Base-by-base conservation (phyloP, 2,329 filamentous ascomycete species). In the Pyrenophora seminiperda region DNA sequence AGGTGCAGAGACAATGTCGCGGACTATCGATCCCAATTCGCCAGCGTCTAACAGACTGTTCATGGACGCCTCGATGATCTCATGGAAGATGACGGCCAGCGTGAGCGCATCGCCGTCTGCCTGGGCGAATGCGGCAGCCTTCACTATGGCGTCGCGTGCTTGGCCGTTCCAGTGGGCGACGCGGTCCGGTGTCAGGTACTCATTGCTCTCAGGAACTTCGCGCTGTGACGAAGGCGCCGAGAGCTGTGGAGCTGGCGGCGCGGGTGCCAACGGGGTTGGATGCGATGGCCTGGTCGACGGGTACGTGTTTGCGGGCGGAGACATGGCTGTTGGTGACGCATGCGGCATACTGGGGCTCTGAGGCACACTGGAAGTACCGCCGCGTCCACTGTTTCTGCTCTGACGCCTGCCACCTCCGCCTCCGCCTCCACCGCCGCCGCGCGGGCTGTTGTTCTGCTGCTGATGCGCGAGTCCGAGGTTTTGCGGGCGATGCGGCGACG, bases 81-180 rank as follows among this genome's bases (percentile, higher is more conserved):
- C 94, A 75, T 96, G 90, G 61, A 92, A 91, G 17, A 96, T 77
- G 11, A 82, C 82, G 22, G 87, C 85, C 30, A 96, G 76, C 49
- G 85, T 83, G 37, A 87, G 79, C 6, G 83, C 76, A 65, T 95
- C 87, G 59, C 89, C 84, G 58, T 88, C 82, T 29, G 83, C 76
- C 61, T 85, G 83, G 39, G 87, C 86, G 60, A 85, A 79, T 34
- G 81, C 71, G 18, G 87, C 88, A 61, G 83, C 80, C 17, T 84
- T 80, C 15, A 93, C 74, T 10, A 96, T 77, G 19, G 84, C 82
- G 54, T 86, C 80, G 47, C 85, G 86, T 22, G 89, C 90, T 37
- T 76, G 79, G 27, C 81, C 78, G 31, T 79, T 74, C 94, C 94
- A 97, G 22, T 77, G 75, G 24, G 79, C 76, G 41, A 94, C 72